phyloP scores from a whole-genome alignment of 805 yeast species.

The Candida coleopterorum region DNA sequence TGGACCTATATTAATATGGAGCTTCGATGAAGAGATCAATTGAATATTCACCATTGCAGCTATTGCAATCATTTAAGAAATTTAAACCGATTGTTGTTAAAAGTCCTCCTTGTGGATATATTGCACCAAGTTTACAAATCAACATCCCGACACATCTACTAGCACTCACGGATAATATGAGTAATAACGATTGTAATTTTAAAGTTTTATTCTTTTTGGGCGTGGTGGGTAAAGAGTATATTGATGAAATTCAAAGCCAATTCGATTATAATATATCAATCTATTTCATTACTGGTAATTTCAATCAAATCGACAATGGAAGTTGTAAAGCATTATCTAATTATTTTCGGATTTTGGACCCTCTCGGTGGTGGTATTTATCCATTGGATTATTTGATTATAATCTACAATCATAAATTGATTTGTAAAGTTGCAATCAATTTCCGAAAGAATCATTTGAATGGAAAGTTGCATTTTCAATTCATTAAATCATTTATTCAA shows the following conservation, averaged over 20 bases:
- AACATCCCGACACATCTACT: neutral
- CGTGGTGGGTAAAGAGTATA: conserved; percentile 28
- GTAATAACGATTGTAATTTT: conserved; percentile 5
- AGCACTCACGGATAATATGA: neutral
- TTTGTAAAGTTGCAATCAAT: conserved; percentile 8
- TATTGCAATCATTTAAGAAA: neutral
- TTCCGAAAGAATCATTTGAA: neutral
- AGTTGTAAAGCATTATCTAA: conserved; percentile 20
- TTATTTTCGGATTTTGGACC: conserved; percentile 25
- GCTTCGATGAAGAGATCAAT: conserved; percentile 1
- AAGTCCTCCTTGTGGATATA: neutral
- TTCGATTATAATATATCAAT: conserved; percentile 2
- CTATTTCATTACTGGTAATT: conserved; percentile 8
- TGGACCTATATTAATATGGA: no score
- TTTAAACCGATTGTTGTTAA: neutral
- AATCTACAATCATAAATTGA: conserved; percentile 7
- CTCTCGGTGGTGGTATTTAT: conserved; percentile 34
- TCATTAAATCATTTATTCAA: neutral
- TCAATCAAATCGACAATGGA: conserved; percentile 7
- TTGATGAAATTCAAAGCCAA: conserved; percentile 7
- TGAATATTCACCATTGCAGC: neutral
- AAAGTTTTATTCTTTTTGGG: conserved; percentile 24
- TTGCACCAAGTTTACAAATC: neutral
- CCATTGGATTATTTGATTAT: conserved; percentile 28
- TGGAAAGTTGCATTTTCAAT: neutral